Base-by-base conservation (phyloP, 352 stramenopile species). In the Phytophthora brassicae region DNA sequence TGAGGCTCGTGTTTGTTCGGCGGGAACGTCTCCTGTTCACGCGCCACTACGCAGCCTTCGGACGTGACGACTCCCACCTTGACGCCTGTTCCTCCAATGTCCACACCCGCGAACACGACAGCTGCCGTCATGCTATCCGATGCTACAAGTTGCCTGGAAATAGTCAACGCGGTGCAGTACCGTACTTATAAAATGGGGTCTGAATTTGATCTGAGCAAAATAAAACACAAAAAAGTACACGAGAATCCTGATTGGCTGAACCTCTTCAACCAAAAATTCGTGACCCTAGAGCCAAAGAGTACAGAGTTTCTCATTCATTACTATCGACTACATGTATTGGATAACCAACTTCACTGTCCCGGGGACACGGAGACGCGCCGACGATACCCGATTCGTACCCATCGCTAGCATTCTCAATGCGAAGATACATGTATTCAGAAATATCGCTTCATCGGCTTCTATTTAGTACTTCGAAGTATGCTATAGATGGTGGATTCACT, bases 41-140 rank as follows among this genome's bases (percentile, higher is more conserved):
- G 72, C 19, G 56, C 68, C 41, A 88, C 41, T 35, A 92, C 68
- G 42, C 52, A 58, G 1, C 86, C 86, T 6, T 79, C 58, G 12
- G 57, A 54, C 16, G 62, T 68, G 19, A 93, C 84, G 39, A 95
- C 31, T 17, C 84, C 84, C 23, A 89, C 72, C 49, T 93, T 95
- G 36, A 92, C 77, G 64, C 72, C 86, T 28, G 83, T 75, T 56
- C 79, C 84, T 48, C 82, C 86, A 53, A 93, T 88, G 54, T 94
- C 86, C 22, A 93, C 68, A 43, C 84, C 86, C 29, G 74, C 74
- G 44, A 83, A 76, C 61, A 87, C 61, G 44, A 64, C 17, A 13
- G 49, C 19, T 46, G 35, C 62, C 17, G 55, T 70, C 62, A 70
- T 70, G 39, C 14, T 17, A 22, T 45, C 19, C 36, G 36, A 46